Evolutionary conservation across 2,329 filamentous ascomycete species (phyloP).

Genomic region (Penicillium oxalicum): DNA sequence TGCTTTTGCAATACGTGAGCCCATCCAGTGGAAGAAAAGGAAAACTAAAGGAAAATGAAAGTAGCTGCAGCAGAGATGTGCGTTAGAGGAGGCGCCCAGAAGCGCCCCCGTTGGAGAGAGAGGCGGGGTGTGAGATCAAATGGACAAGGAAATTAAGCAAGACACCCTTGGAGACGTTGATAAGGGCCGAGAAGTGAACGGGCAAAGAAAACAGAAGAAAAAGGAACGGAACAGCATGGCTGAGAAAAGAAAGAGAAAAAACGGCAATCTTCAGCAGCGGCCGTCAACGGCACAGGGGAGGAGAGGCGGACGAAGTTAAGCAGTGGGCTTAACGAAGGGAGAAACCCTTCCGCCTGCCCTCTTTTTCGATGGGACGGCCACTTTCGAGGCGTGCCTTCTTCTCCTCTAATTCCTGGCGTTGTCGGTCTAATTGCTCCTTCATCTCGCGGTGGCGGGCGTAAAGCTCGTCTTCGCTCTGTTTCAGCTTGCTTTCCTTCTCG

Average conservation of each 20-base stretch:
- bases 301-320: conserved; percentile 6
- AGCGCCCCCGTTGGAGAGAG: background rate
- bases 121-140: too few relatives aligned
- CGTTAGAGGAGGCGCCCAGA: conserved; percentile 8
- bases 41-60: conserved; percentile 5
- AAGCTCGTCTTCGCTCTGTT: conserved; percentile 98
- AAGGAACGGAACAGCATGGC: conserved; percentile 13
- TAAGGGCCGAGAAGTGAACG: background rate
- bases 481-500: conserved; percentile 99
- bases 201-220: conserved; percentile 13
- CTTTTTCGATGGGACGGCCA: conserved; percentile 91
- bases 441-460: conserved; percentile 98
- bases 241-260: background rate
- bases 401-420: conserved; percentile 91
- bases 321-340: conserved; percentile 71
- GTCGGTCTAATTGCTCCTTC: conserved; percentile 98
- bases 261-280: conserved; percentile 4
- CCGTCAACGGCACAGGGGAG: conserved; percentile 16
- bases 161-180: too few relatives aligned
- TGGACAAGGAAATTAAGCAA: too few relatives aligned
- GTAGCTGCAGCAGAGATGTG: conserved; percentile 8
- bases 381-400: conserved; percentile 96
- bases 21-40: conserved; percentile 21
- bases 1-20: conserved; percentile 21
- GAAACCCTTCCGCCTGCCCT: conserved; percentile 98